A percentile compares a stretch with the other conserved stretches of the same genome.
These are phyloP conservation scores for Dipteronia dyeriana DNA, from an alignment of 345 rosid species.

Conservation along the genomic window DNA sequence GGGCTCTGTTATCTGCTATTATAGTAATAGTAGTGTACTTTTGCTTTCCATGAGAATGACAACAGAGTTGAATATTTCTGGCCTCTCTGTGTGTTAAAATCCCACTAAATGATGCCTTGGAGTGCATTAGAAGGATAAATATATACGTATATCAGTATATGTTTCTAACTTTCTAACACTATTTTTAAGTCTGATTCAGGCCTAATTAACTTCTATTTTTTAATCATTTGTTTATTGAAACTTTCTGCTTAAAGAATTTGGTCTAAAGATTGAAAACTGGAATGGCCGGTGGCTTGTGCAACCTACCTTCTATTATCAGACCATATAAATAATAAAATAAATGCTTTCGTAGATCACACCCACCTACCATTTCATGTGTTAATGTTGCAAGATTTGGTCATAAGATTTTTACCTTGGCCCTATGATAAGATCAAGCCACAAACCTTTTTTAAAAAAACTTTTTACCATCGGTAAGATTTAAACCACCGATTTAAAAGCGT, in stretches of 20 bases:
- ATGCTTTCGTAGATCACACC: constrained; percentile 16
- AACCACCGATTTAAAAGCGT: too few relatives aligned
- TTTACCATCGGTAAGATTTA: too few relatives aligned
- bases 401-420: neutral
- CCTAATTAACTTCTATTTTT: neutral
- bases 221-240: neutral
- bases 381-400: neutral
- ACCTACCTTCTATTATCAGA: neutral
- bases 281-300: constrained; percentile 12
- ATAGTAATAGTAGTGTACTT: neutral
- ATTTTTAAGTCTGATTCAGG: neutral
- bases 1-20: neutral
- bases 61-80: constrained; percentile 1
- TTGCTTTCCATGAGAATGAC: constrained; percentile 13
- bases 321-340: neutral
- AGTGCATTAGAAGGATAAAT: too few relatives aligned
- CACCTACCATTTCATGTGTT: constrained; percentile 2
- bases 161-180: neutral
- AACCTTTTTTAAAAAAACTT: too few relatives aligned
- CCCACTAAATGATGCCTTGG: neutral
- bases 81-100: neutral
- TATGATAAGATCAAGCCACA: neutral
- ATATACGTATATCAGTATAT: too few relatives aligned
- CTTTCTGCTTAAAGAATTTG: neutral
- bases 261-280: neutral